Percentiles rank a stretch among this genome's conserved stretches.
phyloP scores from a whole-genome alignment of 352 stramenopile species.

The Phytophthora vignae region DNA sequence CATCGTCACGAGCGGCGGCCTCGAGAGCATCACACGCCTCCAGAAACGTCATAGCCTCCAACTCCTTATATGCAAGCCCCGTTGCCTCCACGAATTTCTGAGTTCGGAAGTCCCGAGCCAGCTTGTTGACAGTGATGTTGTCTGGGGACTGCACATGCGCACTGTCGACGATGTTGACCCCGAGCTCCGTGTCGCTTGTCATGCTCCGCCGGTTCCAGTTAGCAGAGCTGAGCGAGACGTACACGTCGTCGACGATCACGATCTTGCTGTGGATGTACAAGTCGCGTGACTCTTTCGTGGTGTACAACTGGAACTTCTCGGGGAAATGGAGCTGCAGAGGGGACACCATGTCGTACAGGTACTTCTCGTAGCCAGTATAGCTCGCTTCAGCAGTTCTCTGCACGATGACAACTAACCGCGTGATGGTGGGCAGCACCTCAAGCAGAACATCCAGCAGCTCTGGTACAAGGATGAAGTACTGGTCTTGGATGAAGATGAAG shows the following conservation, averaged over 20 bases:
- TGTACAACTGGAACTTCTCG: slow-evolving; percentile 21
- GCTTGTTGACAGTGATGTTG: slow-evolving; percentile 15
- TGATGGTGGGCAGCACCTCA: slow-evolving; percentile 34
- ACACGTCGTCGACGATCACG: slow-evolving; percentile 15
- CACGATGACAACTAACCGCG: slow-evolving; percentile 54
- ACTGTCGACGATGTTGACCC: slow-evolving; percentile 13
- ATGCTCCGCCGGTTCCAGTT: slow-evolving; percentile 25
- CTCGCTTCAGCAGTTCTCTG: slow-evolving; percentile 33
- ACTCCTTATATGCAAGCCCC: not conserved
- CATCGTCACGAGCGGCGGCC: slow-evolving; percentile 2
- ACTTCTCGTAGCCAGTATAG: slow-evolving; percentile 21
- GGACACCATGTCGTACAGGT: slow-evolving; percentile 23
- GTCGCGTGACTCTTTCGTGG: slow-evolving; percentile 13
- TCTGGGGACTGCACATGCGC: slow-evolving; percentile 9
- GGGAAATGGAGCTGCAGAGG: slow-evolving; percentile 14
- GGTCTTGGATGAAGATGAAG: slow-evolving; percentile 65
- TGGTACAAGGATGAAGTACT: slow-evolving; percentile 53
- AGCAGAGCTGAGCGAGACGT: slow-evolving; percentile 17
- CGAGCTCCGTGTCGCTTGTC: slow-evolving; percentile 19
- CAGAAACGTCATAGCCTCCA: slow-evolving; percentile 10
- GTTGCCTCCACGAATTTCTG: slow-evolving; percentile 20
- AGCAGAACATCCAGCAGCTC: slow-evolving; percentile 43
- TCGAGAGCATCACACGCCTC: slow-evolving; percentile 17
- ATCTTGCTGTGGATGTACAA: slow-evolving; percentile 30
- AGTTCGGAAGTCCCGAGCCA: slow-evolving; percentile 14